phyloP scores from a whole-genome alignment of 306 rosid genomes.

The Prunus persica region Prunus_persica_NCBIv2 NC_034012.1:10657001-10657500 shows the following conservation, averaged over 20 bases:
- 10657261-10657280: background rate
- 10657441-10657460: background rate
- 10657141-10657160: conserved; percentile 95
- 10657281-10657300: background rate
- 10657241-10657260: background rate
- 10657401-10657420: background rate
- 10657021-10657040: background rate
- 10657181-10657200: conserved; percentile 49
- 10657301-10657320: background rate
- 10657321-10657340: no score
- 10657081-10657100: conserved; percentile 80
- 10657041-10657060: conserved; percentile 39
- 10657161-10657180: conserved; percentile 87
- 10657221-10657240: conserved; percentile 21
- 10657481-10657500: background rate
- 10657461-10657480: background rate
- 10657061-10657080: conserved; percentile 89
- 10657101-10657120: conserved; percentile 76
- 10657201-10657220: conserved; percentile 25
- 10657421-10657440: background rate
- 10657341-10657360: background rate
- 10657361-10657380: background rate
- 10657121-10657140: conserved; percentile 90
- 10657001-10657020: background rate
- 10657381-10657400: background rate